These are phyloP conservation scores for Emergomyces pasteurianus DNA, from an alignment of 2,329 filamentous ascomycete genomes.

Conservation along the genomic window DNA sequence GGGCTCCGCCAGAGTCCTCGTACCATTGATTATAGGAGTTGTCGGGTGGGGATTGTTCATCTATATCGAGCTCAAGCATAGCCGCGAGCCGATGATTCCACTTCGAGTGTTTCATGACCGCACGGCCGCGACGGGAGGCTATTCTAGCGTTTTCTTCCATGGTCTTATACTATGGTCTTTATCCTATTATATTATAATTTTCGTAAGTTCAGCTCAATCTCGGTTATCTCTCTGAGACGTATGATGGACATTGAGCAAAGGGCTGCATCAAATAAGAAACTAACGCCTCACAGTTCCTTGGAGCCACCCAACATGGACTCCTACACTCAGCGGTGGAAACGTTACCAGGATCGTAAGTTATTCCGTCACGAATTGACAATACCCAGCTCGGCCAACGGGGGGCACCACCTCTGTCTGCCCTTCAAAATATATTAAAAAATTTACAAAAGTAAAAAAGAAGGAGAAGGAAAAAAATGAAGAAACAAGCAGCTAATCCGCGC, in stretches of 20 bases:
- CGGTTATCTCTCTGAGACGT: background rate
- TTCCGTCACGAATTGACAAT: background rate
- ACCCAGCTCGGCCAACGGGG: background rate
- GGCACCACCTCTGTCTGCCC: background rate
- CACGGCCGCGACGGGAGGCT: background rate
- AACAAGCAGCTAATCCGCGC: background rate
- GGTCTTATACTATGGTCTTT: background rate
- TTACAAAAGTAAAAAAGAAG: background rate
- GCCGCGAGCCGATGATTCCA: constrained; percentile 1
- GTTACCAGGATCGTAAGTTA: background rate
- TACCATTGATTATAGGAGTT: constrained; percentile 20
- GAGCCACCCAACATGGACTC: constrained; percentile 1
- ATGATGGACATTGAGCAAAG: background rate
- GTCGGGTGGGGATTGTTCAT: constrained; percentile 16
- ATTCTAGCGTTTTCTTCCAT: background rate
- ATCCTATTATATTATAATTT: constrained; percentile 1
- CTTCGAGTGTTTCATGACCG: background rate
- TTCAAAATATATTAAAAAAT: background rate
- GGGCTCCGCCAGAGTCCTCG: constrained; percentile 18
- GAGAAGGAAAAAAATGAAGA: background rate
- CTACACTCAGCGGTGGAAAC: constrained; percentile 2
- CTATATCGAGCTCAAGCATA: background rate
- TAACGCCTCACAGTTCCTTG: background rate
- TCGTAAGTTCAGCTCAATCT: background rate
- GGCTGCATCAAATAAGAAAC: background rate